phyloP scores from a whole-genome alignment of 768 basidiomycete species.

The Tricholoma saponaceum region DNA sequence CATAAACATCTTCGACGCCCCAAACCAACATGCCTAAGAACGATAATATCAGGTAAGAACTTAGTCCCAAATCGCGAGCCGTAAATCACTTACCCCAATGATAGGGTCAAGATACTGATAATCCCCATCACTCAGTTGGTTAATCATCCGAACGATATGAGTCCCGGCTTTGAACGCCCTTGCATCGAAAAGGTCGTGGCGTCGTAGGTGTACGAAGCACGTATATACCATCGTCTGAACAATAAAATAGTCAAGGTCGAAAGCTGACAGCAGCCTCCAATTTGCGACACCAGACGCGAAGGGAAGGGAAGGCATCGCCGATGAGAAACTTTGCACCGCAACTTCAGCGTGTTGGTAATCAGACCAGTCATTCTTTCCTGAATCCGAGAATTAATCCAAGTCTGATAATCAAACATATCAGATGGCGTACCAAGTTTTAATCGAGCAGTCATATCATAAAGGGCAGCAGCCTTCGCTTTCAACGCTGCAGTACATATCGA shows the following conservation, averaged over 20 bases:
- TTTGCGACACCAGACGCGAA: neutral
- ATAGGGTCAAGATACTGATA: constrained; percentile 53
- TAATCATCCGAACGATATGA: constrained; percentile 39
- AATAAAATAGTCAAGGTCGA: constrained; percentile 12
- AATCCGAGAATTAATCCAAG: constrained; percentile 24
- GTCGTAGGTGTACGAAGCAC: constrained; percentile 48
- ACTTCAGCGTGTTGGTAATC: constrained; percentile 34
- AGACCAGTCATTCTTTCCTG: constrained; percentile 25
- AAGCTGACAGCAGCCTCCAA: neutral
- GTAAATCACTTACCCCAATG: constrained; percentile 37
- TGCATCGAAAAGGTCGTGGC: constrained; percentile 33
- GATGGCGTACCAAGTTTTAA: constrained; percentile 32
- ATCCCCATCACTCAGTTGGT: constrained; percentile 44
- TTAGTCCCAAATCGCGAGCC: neutral
- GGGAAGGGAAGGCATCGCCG: constrained; percentile 20
- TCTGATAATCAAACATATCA: constrained; percentile 8
- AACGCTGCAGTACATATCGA: constrained; percentile 32
- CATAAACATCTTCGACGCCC: constrained; percentile 17
- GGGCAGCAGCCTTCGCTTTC: constrained; percentile 46
- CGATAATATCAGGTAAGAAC: neutral
- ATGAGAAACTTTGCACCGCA: constrained; percentile 42
- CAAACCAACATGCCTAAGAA: constrained; percentile 16
- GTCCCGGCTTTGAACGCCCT: constrained; percentile 41
- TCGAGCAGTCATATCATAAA: constrained; percentile 52
- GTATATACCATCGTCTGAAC: constrained; percentile 45